Percentiles rank a stretch among this genome's conserved stretches.
phyloP scores from a whole-genome alignment of 2,329 filamentous ascomycete genomes.

The Colletotrichum sp. region DNA sequence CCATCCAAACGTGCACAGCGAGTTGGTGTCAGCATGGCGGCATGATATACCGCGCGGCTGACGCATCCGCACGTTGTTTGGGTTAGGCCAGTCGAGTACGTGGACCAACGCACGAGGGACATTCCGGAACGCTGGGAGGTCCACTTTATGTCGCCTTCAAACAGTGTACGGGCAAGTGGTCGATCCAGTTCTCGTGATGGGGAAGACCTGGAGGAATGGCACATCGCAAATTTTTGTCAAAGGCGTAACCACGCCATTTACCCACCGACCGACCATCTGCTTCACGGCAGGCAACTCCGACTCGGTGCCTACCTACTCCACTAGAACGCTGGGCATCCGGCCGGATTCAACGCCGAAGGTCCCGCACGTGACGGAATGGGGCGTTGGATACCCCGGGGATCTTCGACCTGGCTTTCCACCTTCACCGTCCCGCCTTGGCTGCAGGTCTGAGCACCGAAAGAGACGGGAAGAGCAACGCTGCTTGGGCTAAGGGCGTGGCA shows the following conservation, averaged over 20 bases:
- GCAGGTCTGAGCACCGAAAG: not conserved
- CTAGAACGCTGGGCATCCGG: not conserved
- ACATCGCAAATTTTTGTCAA: not conserved
- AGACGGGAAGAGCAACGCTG: not conserved
- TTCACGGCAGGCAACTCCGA: not conserved
- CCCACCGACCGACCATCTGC: too few species aligned
- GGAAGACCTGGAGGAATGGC: not conserved
- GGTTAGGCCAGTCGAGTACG: not conserved
- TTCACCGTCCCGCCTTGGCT: not conserved
- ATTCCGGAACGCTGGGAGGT: not conserved
- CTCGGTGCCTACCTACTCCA: not conserved
- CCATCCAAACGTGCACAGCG: not conserved
- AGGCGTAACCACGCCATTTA: not conserved
- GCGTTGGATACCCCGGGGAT: not conserved
- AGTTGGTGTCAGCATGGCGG: not conserved
- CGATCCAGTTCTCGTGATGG: not conserved
- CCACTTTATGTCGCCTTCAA: not conserved
- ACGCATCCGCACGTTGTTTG: not conserved
- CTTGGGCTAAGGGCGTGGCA: not conserved
- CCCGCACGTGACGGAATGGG: not conserved
- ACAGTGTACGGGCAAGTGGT: not conserved
- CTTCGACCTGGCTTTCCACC: not conserved
- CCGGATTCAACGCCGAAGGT: not conserved
- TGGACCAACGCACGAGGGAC: not conserved
- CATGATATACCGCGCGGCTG: not conserved